A percentile compares a stretch with the other conserved stretches of the same genome.
These are phyloP conservation scores for Eutypa lata DNA, from an alignment of 2,329 filamentous ascomycete species.

Conservation along the genomic window DNA sequence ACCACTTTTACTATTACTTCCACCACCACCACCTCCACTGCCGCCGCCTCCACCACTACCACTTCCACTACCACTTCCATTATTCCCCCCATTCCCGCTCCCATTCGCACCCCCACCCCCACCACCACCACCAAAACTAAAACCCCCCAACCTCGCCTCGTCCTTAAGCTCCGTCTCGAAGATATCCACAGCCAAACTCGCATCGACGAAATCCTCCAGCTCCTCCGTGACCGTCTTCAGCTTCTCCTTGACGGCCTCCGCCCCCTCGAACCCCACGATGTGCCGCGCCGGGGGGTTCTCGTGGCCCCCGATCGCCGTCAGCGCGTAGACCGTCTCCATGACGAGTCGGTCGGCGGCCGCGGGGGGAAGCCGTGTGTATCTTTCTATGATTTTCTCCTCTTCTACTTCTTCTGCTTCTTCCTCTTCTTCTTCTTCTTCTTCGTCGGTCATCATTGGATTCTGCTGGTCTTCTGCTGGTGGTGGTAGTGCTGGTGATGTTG, in stretches of 20 bases:
- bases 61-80: not conserved
- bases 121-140: not conserved
- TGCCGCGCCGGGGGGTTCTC: slow-evolving; percentile 93
- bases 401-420: no score
- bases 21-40: not conserved
- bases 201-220: slow-evolving; percentile 91
- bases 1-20: not conserved
- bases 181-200: slow-evolving; percentile 81
- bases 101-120: slow-evolving; percentile 2
- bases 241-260: slow-evolving; percentile 88
- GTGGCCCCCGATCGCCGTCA: slow-evolving; percentile 89
- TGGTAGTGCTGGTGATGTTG: slow-evolving; percentile 8
- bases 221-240: slow-evolving; percentile 95
- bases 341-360: slow-evolving; percentile 71
- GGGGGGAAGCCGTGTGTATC: slow-evolving; percentile 71
- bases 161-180: slow-evolving; percentile 54
- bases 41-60: not conserved
- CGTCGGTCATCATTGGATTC: no score
- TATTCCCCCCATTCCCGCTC: not conserved
- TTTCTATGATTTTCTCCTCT: slow-evolving; percentile 58
- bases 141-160: slow-evolving; percentile 44
- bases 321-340: slow-evolving; percentile 83
- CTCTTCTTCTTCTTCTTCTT: no score
- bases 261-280: slow-evolving; percentile 88
- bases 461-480: slow-evolving; percentile 7